Evolutionary conservation across 2,329 filamentous ascomycete species (phyloP).

Genomic region (Penicillium brevicompactum): DNA sequence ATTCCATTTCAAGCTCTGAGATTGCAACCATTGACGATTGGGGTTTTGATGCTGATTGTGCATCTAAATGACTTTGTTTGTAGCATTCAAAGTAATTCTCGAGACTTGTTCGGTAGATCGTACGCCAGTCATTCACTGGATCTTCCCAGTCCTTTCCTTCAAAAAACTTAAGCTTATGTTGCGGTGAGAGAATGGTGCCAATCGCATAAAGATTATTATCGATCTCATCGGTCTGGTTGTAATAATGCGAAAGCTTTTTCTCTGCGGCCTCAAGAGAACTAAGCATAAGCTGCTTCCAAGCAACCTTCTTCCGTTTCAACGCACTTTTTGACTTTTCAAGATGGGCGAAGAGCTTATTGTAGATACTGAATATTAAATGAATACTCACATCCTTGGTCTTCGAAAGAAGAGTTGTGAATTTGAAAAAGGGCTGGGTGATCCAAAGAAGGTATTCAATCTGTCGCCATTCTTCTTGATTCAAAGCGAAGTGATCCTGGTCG

Average conservation of each 20-base stretch:
- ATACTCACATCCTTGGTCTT: conserved; percentile 7
- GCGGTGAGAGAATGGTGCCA: conserved; percentile 11
- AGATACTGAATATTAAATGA: conserved; percentile 4
- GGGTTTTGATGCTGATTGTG: not conserved
- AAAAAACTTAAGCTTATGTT: conserved; percentile 15
- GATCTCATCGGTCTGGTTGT: conserved; percentile 6
- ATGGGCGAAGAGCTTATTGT: conserved; percentile 5
- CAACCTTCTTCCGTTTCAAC: conserved; percentile 7
- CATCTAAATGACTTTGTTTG: not conserved
- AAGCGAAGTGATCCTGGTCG: conserved; percentile 5
- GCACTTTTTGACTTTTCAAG: not conserved
- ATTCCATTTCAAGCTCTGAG: not conserved
- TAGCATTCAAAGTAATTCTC: not conserved
- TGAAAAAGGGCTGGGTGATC: conserved; percentile 4
- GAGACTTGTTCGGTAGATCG: not conserved
- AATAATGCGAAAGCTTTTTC: conserved; percentile 13
- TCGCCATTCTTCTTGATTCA: conserved; percentile 8
- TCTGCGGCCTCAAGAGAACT: conserved; percentile 5
- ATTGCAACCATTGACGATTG: not conserved
- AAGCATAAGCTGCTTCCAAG: conserved; percentile 14
- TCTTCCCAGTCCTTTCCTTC: conserved; percentile 5
- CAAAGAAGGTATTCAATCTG: conserved; percentile 18
- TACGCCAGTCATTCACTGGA: not conserved
- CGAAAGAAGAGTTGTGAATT: conserved; percentile 3
- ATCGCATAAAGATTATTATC: conserved; percentile 9